Evolutionary conservation across 371 early-diverging fungal genomes (phyloP), one percentile per base, ranked within the genome.

Genomic region (Vavraia culicis): DNA sequence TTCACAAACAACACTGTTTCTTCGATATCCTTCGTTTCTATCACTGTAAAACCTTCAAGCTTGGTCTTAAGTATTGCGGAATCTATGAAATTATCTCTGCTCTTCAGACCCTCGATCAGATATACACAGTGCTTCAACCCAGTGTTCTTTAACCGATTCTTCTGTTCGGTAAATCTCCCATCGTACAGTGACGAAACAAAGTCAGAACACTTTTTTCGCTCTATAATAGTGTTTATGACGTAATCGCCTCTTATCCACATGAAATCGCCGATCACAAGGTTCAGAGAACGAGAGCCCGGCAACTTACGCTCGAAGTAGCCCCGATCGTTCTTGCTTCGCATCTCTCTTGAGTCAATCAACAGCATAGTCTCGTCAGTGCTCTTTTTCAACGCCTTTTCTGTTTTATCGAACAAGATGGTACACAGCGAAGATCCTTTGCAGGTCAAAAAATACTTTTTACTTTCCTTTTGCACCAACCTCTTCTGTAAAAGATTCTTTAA

Each of bases 171-270:
- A 65, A 76, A 88, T 15, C 94, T 73, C 0, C 88, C 86, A 62
- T 89, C 89, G 34, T 78, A 78, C 52, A 90, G 86, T 64, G 83
- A 83, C 0, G 71, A 58, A 0, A 80, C 75, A 41, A 93, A 64
- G 66, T 93, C 94, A 52, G 83, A 83, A 72, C 80, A 69, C 13
- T 81, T 72, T 61, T 93, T 93, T 16, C 94, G 74, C 63, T 93
- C 94, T 1, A 86, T 59, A 10, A 89, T 68, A 49, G 74, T 76
- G 58, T 84, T 83, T 14, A 89, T 64, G 7, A 85, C 77, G 11
- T 83, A 63, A 44, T 85, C 85, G 11, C 53, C 47, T 37, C 46
- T 47, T 16, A 65, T 27, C 66, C 66, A 65, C 3, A 62, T 4
- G 52, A 65, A 65, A 40, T 65, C 66, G 8, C 66, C 61, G 18